Conservation (phyloP, 2,329 filamentous ascomycete species). For the Penicillium sp. region DNA sequence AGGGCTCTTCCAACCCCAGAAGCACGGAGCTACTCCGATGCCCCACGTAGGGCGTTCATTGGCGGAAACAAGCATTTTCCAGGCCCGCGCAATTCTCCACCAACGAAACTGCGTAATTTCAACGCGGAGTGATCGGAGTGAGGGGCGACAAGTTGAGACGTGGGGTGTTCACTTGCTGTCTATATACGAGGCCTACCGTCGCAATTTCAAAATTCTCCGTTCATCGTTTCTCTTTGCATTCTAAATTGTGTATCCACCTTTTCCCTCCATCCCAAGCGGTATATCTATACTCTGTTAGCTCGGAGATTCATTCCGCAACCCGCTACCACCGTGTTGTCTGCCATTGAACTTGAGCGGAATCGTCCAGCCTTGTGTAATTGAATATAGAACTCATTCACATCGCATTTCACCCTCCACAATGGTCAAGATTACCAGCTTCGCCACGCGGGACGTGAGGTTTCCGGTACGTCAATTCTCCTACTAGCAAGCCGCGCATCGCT, state of each 20-base stretch:
- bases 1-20: conserved; percentile 7
- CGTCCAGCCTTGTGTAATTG: conserved; percentile 7
- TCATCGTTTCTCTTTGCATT: conserved; percentile 1
- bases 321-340: neutral
- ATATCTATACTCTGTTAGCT: neutral
- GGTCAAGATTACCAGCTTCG: conserved; percentile 68
- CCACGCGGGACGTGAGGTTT: conserved; percentile 70
- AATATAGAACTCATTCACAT: neutral
- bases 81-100: conserved; percentile 14
- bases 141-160: conserved; percentile 17
- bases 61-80: conserved; percentile 24
- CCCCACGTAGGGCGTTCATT: conserved; percentile 7
- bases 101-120: conserved; percentile 16
- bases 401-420: conserved; percentile 25
- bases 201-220: conserved; percentile 8
- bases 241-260: neutral
- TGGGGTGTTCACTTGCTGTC: conserved; percentile 14
- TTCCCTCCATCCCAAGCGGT: neutral
- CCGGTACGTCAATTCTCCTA: conserved; percentile 44
- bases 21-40: conserved; percentile 20
- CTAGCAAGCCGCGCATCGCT: neutral
- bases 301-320: conserved; percentile 2
- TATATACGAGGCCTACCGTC: conserved; percentile 12
- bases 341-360: neutral
- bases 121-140: neutral